phyloP scores from a whole-genome alignment of 768 basidiomycete species.

The Suillus brevipes region DNA sequence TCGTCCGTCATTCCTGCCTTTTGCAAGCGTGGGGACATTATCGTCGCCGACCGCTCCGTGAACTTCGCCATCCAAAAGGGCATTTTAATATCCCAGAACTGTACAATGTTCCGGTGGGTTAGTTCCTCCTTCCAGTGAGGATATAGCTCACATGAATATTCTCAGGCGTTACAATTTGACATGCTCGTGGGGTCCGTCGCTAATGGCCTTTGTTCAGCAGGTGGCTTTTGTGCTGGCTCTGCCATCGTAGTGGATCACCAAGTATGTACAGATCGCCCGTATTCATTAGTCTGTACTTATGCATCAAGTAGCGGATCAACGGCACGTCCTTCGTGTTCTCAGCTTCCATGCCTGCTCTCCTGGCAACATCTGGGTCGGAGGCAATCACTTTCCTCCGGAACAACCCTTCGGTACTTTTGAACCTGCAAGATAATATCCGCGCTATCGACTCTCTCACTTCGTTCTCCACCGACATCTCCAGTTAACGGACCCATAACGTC shows the following conservation, averaged over 20 bases:
- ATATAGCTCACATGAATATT: conserved; percentile 1
- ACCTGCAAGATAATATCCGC: conserved; percentile 80
- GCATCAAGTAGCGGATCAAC: conserved; percentile 75
- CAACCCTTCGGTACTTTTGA: conserved; percentile 71
- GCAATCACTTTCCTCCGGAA: conserved; percentile 78
- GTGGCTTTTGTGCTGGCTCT: conserved; percentile 96
- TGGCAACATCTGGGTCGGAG: conserved; percentile 85
- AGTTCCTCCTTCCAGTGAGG: not conserved
- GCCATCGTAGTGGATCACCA: conserved; percentile 84
- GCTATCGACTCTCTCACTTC: too few relatives aligned
- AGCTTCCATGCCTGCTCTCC: conserved; percentile 87
- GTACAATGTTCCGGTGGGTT: conserved; percentile 85
- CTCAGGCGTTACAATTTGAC: conserved; percentile 83
- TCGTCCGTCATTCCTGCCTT: conserved; percentile 96
- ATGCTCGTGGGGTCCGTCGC: conserved; percentile 93
- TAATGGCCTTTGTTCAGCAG: conserved; percentile 76
- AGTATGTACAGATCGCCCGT: conserved; percentile 37
- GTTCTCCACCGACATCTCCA: too few relatives aligned
- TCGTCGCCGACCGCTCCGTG: conserved; percentile 96
- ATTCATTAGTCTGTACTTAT: not conserved
- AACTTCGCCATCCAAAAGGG: conserved; percentile 97
- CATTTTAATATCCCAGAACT: conserved; percentile 89
- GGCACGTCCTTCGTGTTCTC: conserved; percentile 95
- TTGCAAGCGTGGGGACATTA: conserved; percentile 95
- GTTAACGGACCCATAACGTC: too few relatives aligned